phyloP scores from a whole-genome alignment of 495 filamentous ascomycete species.

The Penicillium goetzii region DNA sequence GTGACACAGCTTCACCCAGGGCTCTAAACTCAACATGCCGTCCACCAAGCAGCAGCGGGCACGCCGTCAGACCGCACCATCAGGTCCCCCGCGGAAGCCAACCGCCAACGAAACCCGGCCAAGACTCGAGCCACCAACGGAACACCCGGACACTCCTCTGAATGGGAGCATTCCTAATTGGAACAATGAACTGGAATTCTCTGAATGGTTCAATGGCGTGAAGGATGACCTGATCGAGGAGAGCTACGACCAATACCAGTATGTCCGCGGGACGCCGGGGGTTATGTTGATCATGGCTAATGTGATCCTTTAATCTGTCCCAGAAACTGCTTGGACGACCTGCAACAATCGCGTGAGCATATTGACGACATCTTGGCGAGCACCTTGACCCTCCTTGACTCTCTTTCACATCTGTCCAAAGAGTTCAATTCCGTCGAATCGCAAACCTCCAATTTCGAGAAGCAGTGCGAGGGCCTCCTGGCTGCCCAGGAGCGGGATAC shows the following conservation, averaged over 20 bases:
- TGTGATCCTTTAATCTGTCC: neutral
- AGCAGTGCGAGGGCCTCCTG: slow-evolving; percentile 85
- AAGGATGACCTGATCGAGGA: slow-evolving; percentile 72
- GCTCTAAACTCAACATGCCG: slow-evolving; percentile 29
- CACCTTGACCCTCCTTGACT: slow-evolving; percentile 70
- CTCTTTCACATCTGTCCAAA: slow-evolving; percentile 74
- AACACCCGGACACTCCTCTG: slow-evolving; percentile 14
- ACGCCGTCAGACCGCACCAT: slow-evolving; percentile 50
- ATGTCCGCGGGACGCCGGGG: slow-evolving; percentile 34
- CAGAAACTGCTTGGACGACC: slow-evolving; percentile 77
- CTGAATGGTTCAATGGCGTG: slow-evolving; percentile 62
- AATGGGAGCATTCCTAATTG: slow-evolving; percentile 24
- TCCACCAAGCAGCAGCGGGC: slow-evolving; percentile 40
- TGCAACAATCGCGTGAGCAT: slow-evolving; percentile 77
- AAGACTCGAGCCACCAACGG: slow-evolving; percentile 29
- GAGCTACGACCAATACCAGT: slow-evolving; percentile 87
- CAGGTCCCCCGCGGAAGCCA: slow-evolving; percentile 40
- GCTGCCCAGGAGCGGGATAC: slow-evolving; percentile 76
- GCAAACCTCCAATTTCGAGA: slow-evolving; percentile 88
- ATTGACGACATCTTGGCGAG: slow-evolving; percentile 78
- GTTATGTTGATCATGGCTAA: slow-evolving; percentile 19
- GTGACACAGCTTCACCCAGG: neutral
- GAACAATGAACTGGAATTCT: slow-evolving; percentile 62
- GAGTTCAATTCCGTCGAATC: slow-evolving; percentile 85
- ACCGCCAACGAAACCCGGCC: slow-evolving; percentile 32